Conservation (phyloP, 148 eudicot species). For the Polygonum maritimum region DNA sequence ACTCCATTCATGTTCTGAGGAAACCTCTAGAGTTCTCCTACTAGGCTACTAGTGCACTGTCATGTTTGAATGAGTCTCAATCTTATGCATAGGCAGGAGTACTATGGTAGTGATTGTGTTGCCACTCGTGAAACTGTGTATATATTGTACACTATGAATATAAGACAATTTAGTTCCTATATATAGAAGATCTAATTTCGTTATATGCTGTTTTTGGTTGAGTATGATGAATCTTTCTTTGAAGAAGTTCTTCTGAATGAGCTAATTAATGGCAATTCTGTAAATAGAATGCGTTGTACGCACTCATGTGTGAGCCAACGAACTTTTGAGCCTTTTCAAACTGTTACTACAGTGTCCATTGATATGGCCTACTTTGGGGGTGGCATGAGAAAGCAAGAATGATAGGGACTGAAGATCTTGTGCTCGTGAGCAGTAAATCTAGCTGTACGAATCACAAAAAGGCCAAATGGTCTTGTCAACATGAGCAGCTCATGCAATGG, state of each 20-base stretch:
- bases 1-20: constrained; percentile 42
- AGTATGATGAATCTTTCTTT: not conserved
- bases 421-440: not conserved
- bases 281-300: not conserved
- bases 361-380: not conserved
- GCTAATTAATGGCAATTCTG: not conserved
- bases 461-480: not conserved
- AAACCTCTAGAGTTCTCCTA: not conserved
- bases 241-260: not conserved
- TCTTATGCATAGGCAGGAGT: not conserved
- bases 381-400: not conserved
- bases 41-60: not conserved
- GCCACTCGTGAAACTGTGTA: not conserved
- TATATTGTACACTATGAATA: not conserved
- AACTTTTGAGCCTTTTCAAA: not conserved
- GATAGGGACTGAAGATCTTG: not conserved
- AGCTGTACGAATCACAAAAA: not conserved
- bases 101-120: not conserved
- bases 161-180: not conserved
- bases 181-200: not conserved
- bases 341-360: not conserved
- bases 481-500: too few relatives aligned
- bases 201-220: not conserved
- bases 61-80: not conserved
- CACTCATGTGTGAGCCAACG: not conserved